Conservation (phyloP, 225 moss, liverwort and hornwort genomes). For the Pseudisothecium myosuroides region DNA sequence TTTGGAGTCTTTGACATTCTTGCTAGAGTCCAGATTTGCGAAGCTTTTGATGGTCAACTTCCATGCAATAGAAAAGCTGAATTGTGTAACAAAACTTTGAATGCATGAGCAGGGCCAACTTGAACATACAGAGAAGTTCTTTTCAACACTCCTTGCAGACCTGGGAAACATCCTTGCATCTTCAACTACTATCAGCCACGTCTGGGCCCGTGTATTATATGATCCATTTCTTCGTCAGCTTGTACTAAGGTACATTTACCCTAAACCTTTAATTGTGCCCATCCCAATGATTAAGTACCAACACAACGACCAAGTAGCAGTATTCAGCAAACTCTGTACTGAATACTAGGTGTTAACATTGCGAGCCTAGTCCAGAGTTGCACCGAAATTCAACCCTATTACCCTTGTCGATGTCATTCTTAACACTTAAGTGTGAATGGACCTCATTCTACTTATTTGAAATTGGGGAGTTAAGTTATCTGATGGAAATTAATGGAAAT, state of each 20-base stretch:
- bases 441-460: neutral
- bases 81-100: neutral
- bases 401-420: neutral
- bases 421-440: neutral
- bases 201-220: conserved; percentile 66
- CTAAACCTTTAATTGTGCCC: too few species aligned
- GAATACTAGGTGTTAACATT: too few species aligned
- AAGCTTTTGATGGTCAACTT: neutral
- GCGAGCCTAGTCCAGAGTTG: neutral
- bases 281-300: too few species aligned
- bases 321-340: too few species aligned
- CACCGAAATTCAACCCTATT: neutral
- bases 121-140: conserved; percentile 36
- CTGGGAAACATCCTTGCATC: conserved; percentile 56
- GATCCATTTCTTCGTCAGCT: conserved; percentile 89
- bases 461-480: neutral
- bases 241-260: conserved; percentile 66
- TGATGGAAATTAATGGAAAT: neutral
- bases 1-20: neutral
- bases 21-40: neutral
- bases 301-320: too few species aligned
- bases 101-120: conserved; percentile 25
- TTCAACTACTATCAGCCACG: conserved; percentile 32
- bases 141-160: conserved; percentile 43
- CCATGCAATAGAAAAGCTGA: neutral